A percentile compares a stretch with the other conserved stretches of the same genome.
Conservation (phyloP, 139 green algal species). For the Closterium sp. region DNA sequence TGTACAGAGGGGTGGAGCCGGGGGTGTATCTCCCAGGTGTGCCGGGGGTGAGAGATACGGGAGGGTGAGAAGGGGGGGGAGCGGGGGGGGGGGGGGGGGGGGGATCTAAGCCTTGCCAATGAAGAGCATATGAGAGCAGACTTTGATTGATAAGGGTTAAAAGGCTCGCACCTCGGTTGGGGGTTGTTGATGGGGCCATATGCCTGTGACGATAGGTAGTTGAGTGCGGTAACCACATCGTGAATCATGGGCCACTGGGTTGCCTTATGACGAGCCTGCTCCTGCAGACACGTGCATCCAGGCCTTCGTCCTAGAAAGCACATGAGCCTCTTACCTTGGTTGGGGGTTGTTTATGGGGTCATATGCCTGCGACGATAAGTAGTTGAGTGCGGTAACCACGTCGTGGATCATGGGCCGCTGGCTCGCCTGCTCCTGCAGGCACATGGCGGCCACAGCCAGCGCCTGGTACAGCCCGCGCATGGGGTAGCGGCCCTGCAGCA, state of each 20-base stretch:
- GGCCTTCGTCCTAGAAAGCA: no score
- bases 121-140: no score
- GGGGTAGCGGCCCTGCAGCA: constrained; percentile 46
- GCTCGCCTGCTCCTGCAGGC: constrained; percentile 46
- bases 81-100: no score
- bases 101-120: not conserved
- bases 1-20: no score
- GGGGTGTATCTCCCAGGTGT: no score
- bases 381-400: constrained; percentile 45
- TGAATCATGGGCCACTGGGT: constrained; percentile 12
- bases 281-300: constrained; percentile 52
- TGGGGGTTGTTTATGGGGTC: constrained; percentile 21
- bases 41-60: no score
- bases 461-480: constrained; percentile 50
- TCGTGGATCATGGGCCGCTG: constrained; percentile 32
- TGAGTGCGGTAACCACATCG: constrained; percentile 46
- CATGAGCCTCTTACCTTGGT: not conserved
- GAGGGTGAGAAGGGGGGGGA: no score
- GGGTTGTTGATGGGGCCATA: constrained; percentile 19
- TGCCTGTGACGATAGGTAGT: constrained; percentile 35
- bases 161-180: no score
- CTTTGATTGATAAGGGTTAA: no score
- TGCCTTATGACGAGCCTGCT: constrained; percentile 12
- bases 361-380: constrained; percentile 37
- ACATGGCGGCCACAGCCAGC: constrained; percentile 45